A percentile compares a stretch with the other conserved stretches of the same genome.
Conservation (phyloP, 148 eudicot genomes). For the Rhododendron kiyosumense region DNA sequence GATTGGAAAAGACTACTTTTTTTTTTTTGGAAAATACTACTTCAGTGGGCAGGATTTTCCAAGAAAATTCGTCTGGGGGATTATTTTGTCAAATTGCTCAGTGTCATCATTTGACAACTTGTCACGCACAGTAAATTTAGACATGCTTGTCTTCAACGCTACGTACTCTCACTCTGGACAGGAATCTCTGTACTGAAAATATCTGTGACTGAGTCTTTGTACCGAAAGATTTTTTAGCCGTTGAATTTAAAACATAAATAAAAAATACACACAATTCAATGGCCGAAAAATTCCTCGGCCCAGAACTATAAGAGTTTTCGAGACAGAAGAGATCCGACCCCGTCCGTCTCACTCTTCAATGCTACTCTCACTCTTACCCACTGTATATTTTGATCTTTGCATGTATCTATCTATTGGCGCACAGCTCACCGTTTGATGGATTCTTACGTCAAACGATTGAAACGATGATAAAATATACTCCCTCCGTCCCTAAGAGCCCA, state of each 20-base stretch:
- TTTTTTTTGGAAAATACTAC: not conserved
- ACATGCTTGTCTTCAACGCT: not conserved
- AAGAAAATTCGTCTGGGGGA: not conserved
- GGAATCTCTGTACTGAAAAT: too few relatives aligned
- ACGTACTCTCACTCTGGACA: too few relatives aligned
- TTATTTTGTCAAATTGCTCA: not conserved
- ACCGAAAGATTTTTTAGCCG: too few relatives aligned
- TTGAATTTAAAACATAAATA: too few relatives aligned
- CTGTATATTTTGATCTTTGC: not conserved
- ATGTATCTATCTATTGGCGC: not conserved
- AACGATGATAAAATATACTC: too few relatives aligned
- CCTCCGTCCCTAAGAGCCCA: too few relatives aligned
- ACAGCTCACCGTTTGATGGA: not conserved
- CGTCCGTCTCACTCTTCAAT: not conserved
- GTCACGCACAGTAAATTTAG: too few relatives aligned
- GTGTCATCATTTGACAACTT: not conserved
- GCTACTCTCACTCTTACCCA: not conserved
- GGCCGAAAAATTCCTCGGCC: accelerated
- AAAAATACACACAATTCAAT: too few relatives aligned
- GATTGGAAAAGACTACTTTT: too few relatives aligned
- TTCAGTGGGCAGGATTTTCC: not conserved
- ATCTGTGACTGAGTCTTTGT: too few relatives aligned
- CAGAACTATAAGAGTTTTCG: accelerated
- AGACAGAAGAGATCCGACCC: too few relatives aligned
- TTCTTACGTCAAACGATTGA: not conserved